phyloP scores from a whole-genome alignment of 208 protist species.

The Leishmania lainsoni region DNA sequence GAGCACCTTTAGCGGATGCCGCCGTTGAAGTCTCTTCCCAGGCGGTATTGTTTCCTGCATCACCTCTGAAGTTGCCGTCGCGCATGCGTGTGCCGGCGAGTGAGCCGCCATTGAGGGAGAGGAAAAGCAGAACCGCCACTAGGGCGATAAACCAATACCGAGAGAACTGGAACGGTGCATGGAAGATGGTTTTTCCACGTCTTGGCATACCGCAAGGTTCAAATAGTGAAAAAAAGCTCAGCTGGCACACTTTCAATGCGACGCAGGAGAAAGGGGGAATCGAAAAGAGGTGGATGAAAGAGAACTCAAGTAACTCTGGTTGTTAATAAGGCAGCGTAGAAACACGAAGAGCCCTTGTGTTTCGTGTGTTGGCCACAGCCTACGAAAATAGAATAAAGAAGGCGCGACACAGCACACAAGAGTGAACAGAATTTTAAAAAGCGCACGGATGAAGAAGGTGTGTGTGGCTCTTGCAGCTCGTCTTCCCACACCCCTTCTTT shows the following conservation, averaged over 20 bases:
- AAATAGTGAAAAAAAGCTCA: neutral
- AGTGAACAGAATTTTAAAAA: neutral
- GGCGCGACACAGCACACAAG: neutral
- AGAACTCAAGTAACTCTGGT: neutral
- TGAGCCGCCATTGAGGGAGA: conserved; percentile 27
- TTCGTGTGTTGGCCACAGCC: neutral
- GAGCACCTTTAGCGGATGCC: neutral
- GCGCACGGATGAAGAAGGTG: neutral
- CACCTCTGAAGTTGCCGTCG: neutral
- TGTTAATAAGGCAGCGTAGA: neutral
- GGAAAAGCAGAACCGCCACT: conserved; percentile 15
- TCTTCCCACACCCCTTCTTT: neutral
- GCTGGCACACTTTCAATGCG: neutral
- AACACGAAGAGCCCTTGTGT: neutral
- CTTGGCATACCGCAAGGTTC: conserved; percentile 12
- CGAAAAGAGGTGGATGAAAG: neutral
- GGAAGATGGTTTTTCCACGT: neutral
- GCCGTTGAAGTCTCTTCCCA: neutral
- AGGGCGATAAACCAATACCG: conserved; percentile 9
- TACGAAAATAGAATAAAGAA: neutral
- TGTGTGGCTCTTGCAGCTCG: neutral
- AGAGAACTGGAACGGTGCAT: conserved; percentile 11
- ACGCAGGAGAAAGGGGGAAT: neutral
- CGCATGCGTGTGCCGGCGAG: conserved; percentile 11
- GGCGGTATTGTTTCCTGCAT: neutral